phyloP scores from a whole-genome alignment of 441 rosid species.

The Hura crepitans region DNA sequence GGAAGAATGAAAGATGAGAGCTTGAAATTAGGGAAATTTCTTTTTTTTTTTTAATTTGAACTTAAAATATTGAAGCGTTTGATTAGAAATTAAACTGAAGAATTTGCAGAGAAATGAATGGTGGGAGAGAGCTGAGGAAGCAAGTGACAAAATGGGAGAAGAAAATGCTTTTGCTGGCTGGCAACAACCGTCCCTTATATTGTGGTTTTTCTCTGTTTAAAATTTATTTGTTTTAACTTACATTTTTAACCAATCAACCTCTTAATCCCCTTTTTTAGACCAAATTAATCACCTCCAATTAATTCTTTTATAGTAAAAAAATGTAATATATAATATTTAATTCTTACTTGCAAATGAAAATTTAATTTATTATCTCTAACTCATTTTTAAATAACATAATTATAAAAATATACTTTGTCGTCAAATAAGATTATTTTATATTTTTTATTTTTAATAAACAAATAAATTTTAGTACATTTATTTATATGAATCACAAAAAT shows the following conservation, averaged over 20 bases:
- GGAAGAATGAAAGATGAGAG: background rate
- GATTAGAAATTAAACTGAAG: background rate
- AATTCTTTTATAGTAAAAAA: background rate
- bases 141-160: background rate
- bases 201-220: background rate
- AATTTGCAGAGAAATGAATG: constrained; percentile 24
- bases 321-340: background rate
- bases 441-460: too few species aligned
- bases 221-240: background rate
- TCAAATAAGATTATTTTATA: too few species aligned
- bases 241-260: background rate
- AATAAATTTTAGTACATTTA: too few species aligned
- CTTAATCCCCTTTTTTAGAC: background rate
- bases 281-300: background rate
- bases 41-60: background rate
- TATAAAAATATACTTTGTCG: too few species aligned
- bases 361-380: too few species aligned
- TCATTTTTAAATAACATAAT: too few species aligned
- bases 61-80: background rate
- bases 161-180: background rate
- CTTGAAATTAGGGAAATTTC: constrained; percentile 22
- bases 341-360: background rate
- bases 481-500: too few species aligned
- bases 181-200: constrained; percentile 16
- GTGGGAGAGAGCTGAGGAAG: constrained; percentile 16